Base-by-base conservation (phyloP, 2,329 filamentous ascomycete species). In the Cytospora leucostoma region DNA sequence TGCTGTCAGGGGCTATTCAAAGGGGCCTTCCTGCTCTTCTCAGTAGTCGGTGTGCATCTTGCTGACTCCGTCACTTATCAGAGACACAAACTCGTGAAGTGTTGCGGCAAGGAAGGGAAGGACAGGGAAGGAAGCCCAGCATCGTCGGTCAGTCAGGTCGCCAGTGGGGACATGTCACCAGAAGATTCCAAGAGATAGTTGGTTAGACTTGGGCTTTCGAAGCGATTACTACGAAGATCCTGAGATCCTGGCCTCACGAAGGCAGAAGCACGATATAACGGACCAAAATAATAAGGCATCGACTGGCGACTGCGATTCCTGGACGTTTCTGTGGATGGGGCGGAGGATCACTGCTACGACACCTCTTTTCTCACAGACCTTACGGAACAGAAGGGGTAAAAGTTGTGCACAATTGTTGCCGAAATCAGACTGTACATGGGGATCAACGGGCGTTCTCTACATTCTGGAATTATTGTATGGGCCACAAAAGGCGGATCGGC, bases 51-150 rank as follows among this genome's bases (percentile, higher is more conserved):
- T 47, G 8, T 47, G 13, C 27, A 21, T 8, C 15, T 62, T 58
- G 27, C 59, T 64, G 52, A 64, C 69, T 7, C 8, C 10, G 1
- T 72, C 65, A 10, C 55, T n/a, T 49, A n/a, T 67, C 69, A 88
- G 83, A 78, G 85, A 61, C 85, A 89, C 71, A 81, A 83, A 49
- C 77, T 89, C 6, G 87, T 89, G 38, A 89, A 89, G 71, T 85
- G 86, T 4, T 89, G 87, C 68, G 86, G 81, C 17, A 72, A 73
- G 47, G 74, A 71, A 21, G 73, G 72, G 57, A 68, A 67, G 35
- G 51, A 58, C 59, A 57, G 63, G 37, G 64, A 65, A 17, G 64
- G 64, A 17, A 65, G 64, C 27, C 64, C 64, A 5, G 35, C 54
- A 6, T 65, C 64, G 33, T 52, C 61, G 10, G 61, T 59, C 17